Base-by-base conservation (phyloP, 2,329 filamentous ascomycete genomes). In the Cercospora nicotianae region DNA sequence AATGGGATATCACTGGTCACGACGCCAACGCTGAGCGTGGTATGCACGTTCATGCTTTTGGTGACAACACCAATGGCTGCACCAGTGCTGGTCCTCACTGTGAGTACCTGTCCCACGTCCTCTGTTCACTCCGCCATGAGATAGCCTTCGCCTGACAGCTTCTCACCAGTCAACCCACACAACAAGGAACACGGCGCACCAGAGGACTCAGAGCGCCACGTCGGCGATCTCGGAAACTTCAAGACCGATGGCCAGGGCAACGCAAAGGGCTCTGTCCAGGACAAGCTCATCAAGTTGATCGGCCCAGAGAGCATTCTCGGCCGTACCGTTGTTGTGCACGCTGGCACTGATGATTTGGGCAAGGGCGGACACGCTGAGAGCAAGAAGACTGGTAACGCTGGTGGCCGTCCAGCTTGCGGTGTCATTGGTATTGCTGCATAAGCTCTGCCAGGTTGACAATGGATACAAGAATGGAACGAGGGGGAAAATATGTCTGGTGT, bases 21-120 rank as follows among this genome's bases (percentile, higher is more conserved):
- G 94, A 98, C 80, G 79, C 94, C 84, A 97, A 96, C 82, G 94
- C 95, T 80, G 89, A 96, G 89, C 94, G 95, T 84, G 95, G 93
- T 83, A 93, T 98, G 88, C 95, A 99, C 87, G 90, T 99, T 80
- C 95, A 99, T 87, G 92, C 95, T 82, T 99, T 97, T 79, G 95
- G 95, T 81, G 95, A 98, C 88, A 98, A 98, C 89, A 98, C 95
- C 87, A 99, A 99, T 85, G 95, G 95, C 82, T 99, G 95, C 91
- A 98, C 94, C 74, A 96, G 92, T 75, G 95, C 95, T 75, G 95
- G 95, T 64, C 94, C 95, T 83, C 95, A 99, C 87, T 99, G 93
- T 96, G 86, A 81, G 92, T 57, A 18, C 48, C 48, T 28, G 1
- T 16, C 7, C 8, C 18, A 23, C 13, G 5, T 16, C 3, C 23